phyloP scores from a whole-genome alignment of 768 basidiomycete genomes.

The Tricholomella constricta region DNA sequence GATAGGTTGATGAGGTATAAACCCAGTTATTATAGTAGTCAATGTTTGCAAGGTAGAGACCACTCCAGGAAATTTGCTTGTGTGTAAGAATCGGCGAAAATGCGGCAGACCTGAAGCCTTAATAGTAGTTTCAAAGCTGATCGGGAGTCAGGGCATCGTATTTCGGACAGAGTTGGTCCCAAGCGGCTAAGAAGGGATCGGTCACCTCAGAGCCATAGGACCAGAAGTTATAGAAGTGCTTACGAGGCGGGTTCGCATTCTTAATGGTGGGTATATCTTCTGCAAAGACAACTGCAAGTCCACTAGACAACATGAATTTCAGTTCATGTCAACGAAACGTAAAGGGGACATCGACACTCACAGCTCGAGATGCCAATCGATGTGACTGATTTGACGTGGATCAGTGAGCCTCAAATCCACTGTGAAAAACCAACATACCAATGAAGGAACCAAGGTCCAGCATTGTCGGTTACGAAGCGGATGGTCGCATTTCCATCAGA shows the following conservation, averaged over 20 bases:
- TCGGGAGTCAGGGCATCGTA: not conserved
- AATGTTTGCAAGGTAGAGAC: no score
- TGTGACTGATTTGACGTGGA: constrained; percentile 18
- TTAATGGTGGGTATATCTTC: constrained; percentile 28
- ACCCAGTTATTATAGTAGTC: no score
- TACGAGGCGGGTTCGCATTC: constrained; percentile 25
- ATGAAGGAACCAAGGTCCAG: constrained; percentile 42
- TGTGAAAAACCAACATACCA: constrained; percentile 36
- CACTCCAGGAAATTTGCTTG: no score
- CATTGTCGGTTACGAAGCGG: constrained; percentile 61
- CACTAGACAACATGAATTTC: constrained; percentile 6
- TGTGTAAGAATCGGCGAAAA: no score
- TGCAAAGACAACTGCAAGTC: constrained; percentile 35
- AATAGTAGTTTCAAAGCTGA: not conserved
- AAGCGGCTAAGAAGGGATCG: constrained; percentile 23
- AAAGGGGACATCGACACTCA: constrained; percentile 17
- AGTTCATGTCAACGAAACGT: not conserved
- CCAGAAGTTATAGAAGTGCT: not conserved
- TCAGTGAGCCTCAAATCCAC: not conserved
- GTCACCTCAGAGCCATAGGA: not conserved
- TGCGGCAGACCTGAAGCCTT: no score
- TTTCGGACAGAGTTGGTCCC: constrained; percentile 38
- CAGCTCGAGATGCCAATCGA: constrained; percentile 41
- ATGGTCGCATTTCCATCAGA: constrained; percentile 41
- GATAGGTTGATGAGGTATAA: no score